Base-by-base conservation (phyloP, 2,329 filamentous ascomycete genomes). In the Xylariaceae sp. region DNA sequence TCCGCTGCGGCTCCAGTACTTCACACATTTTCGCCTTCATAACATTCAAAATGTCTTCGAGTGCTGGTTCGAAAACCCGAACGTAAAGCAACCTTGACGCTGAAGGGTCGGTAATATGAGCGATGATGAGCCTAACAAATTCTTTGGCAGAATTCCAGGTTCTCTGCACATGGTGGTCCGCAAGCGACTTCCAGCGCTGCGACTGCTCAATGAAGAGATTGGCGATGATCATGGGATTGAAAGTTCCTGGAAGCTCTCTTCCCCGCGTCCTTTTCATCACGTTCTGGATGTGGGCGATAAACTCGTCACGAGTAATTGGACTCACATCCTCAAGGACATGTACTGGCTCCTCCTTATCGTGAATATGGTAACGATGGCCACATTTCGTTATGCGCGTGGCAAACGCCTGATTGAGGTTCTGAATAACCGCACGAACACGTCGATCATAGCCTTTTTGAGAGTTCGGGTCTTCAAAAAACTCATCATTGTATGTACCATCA, bases 161-260 rank as follows among this genome's bases (percentile, higher is more conserved):
- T 60, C 79, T n/a, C 76, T 79, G 2, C 73, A 80, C 16, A 23
- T 87, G 72, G 34, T 81, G 76, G 5, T 73, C 67, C 0, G 79
- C 82, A 23, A 84, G 75, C 0, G 53, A 28, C 37, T 76, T 68
- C 87, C 85, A 90, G 0, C 78, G 80, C 6, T 63, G 51, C 0
- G 79, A 85, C 55, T 89, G 85, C 41, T 87, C 79, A 17, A 73
- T 72, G 65, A 90, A 90, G 0, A 90, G 68, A 19, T 87, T 80
- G 0, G 75, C 74, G 0, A 89, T 77, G 8, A 89, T 73, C 50
- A 84, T 67, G 0, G 86, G 81, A 57, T 87, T 87, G 69, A 85
- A 88, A 0, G 76, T 83, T 0, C 86, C 84, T 0, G 84, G 82
- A 0, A 90, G 71, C 65, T 90, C 87, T 4, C 79, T 72, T 1